Evolutionary conservation across 2,329 filamentous ascomycete species (phyloP), one percentile per base, ranked within the genome.

Genomic region (Cladobotryum mycophilum): DNA sequence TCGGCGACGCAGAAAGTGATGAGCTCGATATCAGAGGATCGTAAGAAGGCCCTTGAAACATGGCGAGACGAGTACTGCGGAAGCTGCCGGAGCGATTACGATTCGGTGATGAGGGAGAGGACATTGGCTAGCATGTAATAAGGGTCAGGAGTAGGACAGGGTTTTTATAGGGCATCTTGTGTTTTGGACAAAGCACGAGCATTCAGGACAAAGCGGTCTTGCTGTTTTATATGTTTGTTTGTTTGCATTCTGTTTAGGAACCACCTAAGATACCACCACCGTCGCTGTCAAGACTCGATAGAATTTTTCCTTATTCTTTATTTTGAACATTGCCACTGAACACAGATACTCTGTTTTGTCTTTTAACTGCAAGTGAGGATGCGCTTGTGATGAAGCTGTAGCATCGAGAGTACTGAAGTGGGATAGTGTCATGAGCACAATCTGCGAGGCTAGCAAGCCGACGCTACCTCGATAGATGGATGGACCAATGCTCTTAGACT

Each of bases 11-110:
- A 70, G 54, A 69, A 68, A 55, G 53, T 65, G 17, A 58, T 64
- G 58, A 55, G 60, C 41, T 60, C 60, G 36, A 60, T 64, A 52
- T 53, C 63, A 9, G 52, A 52, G 15, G 61, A 67, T 48, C 61
- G 64, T 53, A 62, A 64, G 53, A 65, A 68, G 53, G 65, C 61
- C 40, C 58, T 82, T 52, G 65, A 66, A 56, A 60, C 65, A 45
- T 82, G 79, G 79, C 69, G 77, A 52, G 67, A 72, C 3, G 71
- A 70, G 53, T 79, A 82, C 57, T 82, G 79, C 51, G 75, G 77
- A 30, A 82, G 79, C 61, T 82, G 79, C 57, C 69, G 65, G 55
- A 64, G 62, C 11, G 79, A 82, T 58, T 63, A 67, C 35, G 55
- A 61, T 22, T 58, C 52, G 5, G 59, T 68, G 42, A 63, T 66